phyloP scores from a whole-genome alignment of 1,139 yeast genomes.

The Debaryomycetaceae sp. region DNA sequence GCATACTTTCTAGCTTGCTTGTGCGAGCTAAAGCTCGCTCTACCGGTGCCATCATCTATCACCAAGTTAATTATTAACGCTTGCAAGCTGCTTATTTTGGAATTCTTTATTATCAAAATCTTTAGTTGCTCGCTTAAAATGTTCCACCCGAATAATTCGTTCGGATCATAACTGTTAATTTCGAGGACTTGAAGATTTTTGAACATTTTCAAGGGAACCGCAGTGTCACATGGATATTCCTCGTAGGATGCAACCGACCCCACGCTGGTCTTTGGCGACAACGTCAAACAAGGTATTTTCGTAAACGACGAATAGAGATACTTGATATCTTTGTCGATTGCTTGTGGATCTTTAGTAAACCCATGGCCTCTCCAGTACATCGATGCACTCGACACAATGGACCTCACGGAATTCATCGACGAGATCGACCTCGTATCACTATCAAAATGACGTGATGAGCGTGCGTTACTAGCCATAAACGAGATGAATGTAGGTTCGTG shows the following conservation, averaged over 20 bases:
- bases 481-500: conserved; percentile 54
- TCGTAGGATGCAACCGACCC: conserved; percentile 58
- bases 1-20: conserved; percentile 16
- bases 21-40: conserved; percentile 35
- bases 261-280: conserved; percentile 58
- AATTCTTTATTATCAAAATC: conserved; percentile 50
- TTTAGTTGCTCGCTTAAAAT: conserved; percentile 51
- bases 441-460: conserved; percentile 42
- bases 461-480: conserved; percentile 49
- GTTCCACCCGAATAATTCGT: conserved; percentile 67
- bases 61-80: conserved; percentile 52
- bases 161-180: conserved; percentile 57
- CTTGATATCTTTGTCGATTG: conserved; percentile 46
- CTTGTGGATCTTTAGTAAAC: conserved; percentile 40
- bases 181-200: conserved; percentile 62
- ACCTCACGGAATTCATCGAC: conserved; percentile 60
- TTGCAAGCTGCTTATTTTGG: conserved; percentile 47
- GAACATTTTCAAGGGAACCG: conserved; percentile 59
- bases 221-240: conserved; percentile 69
- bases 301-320: conserved; percentile 65
- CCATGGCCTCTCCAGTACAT: conserved; percentile 41
- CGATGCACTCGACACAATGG: conserved; percentile 47
- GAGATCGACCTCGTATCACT: conserved; percentile 61
- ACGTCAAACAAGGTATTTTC: conserved; percentile 58
- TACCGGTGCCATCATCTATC: conserved; percentile 51